These are phyloP conservation scores for Xylaria sp. DNA, from an alignment of 495 filamentous ascomycete species.

Conservation along the genomic window DNA sequence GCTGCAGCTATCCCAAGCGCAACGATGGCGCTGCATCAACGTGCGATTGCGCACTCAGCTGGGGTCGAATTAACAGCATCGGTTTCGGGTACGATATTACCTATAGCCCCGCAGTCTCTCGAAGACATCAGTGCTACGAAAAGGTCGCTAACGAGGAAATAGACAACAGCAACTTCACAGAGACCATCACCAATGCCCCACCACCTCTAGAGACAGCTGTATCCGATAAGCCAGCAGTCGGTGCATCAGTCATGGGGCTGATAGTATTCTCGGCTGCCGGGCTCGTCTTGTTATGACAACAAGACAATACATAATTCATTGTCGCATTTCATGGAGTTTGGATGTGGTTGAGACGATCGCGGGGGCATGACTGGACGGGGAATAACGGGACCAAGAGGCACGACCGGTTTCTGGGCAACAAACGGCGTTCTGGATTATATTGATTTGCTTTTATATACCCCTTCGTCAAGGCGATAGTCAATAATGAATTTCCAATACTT, in stretches of 20 bases:
- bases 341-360: neutral
- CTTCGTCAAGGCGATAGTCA: slow-evolving; percentile 1
- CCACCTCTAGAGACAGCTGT: slow-evolving; percentile 29
- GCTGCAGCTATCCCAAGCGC: slow-evolving; percentile 15
- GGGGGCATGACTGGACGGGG: slow-evolving; percentile 1
- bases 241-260: slow-evolving; percentile 43
- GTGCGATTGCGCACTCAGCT: slow-evolving; percentile 17
- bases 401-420: neutral
- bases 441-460: slow-evolving; percentile 27
- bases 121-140: neutral
- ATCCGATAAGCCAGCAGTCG: slow-evolving; percentile 35
- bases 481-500: slow-evolving; percentile 2
- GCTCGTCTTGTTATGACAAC: slow-evolving; percentile 37
- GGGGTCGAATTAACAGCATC: slow-evolving; percentile 14
- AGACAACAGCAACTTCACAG: slow-evolving; percentile 32
- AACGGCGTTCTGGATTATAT: slow-evolving; percentile 20
- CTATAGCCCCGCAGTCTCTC: neutral
- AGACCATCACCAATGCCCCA: slow-evolving; percentile 26
- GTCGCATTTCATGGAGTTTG: slow-evolving; percentile 25
- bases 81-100: slow-evolving; percentile 21
- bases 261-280: slow-evolving; percentile 42
- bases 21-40: slow-evolving; percentile 12
- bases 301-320: neutral
- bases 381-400: slow-evolving; percentile 16
- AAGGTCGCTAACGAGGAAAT: neutral